Base-by-base conservation (phyloP, 2,329 filamentous ascomycete species). In the Alternaria panax region DNA sequence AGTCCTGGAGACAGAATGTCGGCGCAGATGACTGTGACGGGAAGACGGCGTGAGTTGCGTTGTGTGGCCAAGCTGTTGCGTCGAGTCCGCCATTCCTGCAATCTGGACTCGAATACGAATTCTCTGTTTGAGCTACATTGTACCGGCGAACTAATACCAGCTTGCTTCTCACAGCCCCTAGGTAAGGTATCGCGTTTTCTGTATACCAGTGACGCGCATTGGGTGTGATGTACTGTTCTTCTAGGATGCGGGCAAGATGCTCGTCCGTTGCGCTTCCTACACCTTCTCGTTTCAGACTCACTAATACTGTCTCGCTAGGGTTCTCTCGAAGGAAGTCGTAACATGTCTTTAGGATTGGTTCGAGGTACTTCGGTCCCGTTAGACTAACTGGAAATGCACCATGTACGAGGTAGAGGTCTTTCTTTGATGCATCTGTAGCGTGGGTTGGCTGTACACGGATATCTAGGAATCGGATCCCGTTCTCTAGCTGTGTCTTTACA, bases 391-490 rank as follows among this genome's bases (percentile, higher is more conserved):
- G 93, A 75, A 98, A 98, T 24, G 88, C 92, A 72, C 90, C 89
- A 81, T 99, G 95, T 5, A 98, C 94, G 28, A 99, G 90, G 54
- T 89, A 82, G 16, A 98, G 85, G 40, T 87, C 85, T 74, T 92
- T 88, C 65, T 87, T 86, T 62, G 83, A 82, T 0, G 80, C 75
- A 53, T 90, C 83, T 2, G 85, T 81, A 1, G 87, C 83, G 52
- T 82, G 82, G 28, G 84, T 82, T 2, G 88, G 87, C 69, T 91
- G 89, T 1, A 97, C 90, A 51, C 95, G 89, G 63, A 99, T 87
- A 76, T 99, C 95, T 67, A 99, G 88, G 83, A 97, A 98, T 51
- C 95, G 92, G 45, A 98, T 90, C 27, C 95, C 95, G 75, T 97
- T 94, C 57, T 88, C 84, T 27, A 99, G 87, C 79, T 99, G 95